Percentiles rank a stretch among this genome's conserved stretches.
These are phyloP conservation scores for Kappamyces sp. DNA, from an alignment of 192 early-diverging fungal genomes.

Conservation along the genomic window DNA sequence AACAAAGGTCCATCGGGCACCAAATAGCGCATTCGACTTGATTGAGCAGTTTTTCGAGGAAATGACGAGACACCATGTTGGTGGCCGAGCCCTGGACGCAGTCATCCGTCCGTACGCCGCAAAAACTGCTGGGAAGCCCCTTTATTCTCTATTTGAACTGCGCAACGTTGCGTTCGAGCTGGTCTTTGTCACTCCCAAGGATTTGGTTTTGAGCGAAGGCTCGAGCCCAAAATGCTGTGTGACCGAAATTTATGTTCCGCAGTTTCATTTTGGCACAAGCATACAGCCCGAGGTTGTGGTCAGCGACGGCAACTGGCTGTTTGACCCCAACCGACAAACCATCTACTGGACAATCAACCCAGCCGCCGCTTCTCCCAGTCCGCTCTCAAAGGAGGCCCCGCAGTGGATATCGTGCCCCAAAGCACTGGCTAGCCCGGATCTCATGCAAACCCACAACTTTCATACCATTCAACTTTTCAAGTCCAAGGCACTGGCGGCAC, in stretches of 20 bases:
- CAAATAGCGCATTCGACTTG: conserved; percentile 50
- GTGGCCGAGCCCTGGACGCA: conserved; percentile 73
- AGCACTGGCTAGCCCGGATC: too few species aligned
- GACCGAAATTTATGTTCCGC: conserved; percentile 70
- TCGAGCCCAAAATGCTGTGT: conserved; percentile 19
- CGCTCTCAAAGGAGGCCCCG: background rate
- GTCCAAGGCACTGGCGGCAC: too few species aligned
- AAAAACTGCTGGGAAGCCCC: conserved; percentile 65
- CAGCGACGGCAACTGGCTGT: conserved; percentile 66
- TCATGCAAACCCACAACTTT: too few species aligned
- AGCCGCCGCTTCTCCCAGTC: background rate
- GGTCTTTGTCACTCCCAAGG: conserved; percentile 42
- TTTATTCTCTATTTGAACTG: conserved; percentile 54
- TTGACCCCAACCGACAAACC: conserved; percentile 61
- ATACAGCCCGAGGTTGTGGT: conserved; percentile 46
- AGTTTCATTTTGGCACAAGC: conserved; percentile 56
- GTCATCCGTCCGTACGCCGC: conserved; percentile 75
- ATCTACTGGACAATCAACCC: conserved; percentile 52
- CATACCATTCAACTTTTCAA: too few species aligned
- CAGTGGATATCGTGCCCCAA: too few species aligned
- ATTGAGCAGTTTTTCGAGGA: conserved; percentile 29
- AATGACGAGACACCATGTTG: conserved; percentile 47
- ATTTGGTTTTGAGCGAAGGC: background rate
- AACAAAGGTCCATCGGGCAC: conserved; percentile 14
- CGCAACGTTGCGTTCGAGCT: conserved; percentile 55